These are phyloP conservation scores for Carex parvula DNA, from an alignment of 176 grass and related monocot species.

Conservation along the genomic window DNA sequence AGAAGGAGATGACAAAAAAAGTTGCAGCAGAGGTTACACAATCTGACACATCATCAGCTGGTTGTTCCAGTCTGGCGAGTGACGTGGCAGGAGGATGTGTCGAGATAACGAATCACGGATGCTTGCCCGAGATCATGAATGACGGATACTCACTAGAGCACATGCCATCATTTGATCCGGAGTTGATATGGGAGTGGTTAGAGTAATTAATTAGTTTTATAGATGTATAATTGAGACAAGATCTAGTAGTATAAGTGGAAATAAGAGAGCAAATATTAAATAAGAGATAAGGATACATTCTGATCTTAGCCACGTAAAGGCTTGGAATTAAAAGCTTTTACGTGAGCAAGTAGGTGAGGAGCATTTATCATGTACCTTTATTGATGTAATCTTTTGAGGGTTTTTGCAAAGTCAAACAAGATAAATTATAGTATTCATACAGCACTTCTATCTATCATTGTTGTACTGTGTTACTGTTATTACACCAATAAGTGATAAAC, in stretches of 20 bases:
- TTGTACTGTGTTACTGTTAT: neutral
- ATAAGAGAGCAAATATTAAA: conserved; percentile 7
- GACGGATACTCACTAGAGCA: conserved; percentile 43
- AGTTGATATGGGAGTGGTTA: conserved; percentile 68
- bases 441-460: neutral
- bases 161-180: conserved; percentile 86
- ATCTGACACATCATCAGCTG: conserved; percentile 11
- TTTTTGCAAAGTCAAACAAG: conserved; percentile 8
- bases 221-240: conserved; percentile 1
- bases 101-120: neutral
- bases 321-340: conserved; percentile 18
- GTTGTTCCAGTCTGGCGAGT: conserved; percentile 8
- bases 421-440: neutral
- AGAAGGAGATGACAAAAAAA: conserved; percentile 19
- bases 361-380: neutral
- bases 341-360: neutral
- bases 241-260: neutral
- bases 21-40: neutral
- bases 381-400: neutral
- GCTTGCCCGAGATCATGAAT: conserved; percentile 28
- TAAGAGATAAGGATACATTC: conserved; percentile 20
- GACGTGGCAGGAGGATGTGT: conserved; percentile 16
- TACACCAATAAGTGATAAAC: neutral
- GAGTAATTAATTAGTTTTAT: conserved; percentile 51
- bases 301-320: conserved; percentile 22